Conservation (phyloP, 108 stramenopile species). For the Pseudonitzschia multistriata region DNA sequence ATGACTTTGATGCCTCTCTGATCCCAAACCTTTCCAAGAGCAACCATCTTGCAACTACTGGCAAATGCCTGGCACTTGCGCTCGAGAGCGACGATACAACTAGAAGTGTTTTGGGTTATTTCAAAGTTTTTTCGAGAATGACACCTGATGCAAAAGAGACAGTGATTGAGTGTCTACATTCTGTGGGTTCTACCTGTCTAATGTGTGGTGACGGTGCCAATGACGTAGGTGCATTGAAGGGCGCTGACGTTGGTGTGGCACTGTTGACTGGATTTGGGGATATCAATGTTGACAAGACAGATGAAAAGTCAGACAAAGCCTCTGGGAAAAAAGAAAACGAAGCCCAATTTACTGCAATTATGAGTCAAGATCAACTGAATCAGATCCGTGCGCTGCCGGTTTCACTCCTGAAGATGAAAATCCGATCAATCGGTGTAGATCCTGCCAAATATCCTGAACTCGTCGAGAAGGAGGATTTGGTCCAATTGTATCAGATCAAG, state of each 20-base stretch:
- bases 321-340: slow-evolving; percentile 43
- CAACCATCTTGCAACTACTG: slow-evolving; percentile 87
- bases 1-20: slow-evolving; percentile 49
- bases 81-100: slow-evolving; percentile 72
- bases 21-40: slow-evolving; percentile 66
- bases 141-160: slow-evolving; percentile 96
- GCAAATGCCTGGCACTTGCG: slow-evolving; percentile 68
- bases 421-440: slow-evolving; percentile 67
- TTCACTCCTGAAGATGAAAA: slow-evolving; percentile 58
- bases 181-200: slow-evolving; percentile 75
- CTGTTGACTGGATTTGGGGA: slow-evolving; percentile 92
- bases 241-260: slow-evolving; percentile 95
- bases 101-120: slow-evolving; percentile 65
- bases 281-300: slow-evolving; percentile 74
- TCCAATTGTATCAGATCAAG: slow-evolving; percentile 81
- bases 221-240: slow-evolving; percentile 90
- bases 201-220: slow-evolving; percentile 99
- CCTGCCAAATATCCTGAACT: slow-evolving; percentile 82
- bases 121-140: slow-evolving; percentile 96
- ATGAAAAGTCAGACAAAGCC: slow-evolving; percentile 56
- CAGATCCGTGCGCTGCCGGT: slow-evolving; percentile 51
- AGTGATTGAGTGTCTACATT: slow-evolving; percentile 87
- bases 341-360: slow-evolving; percentile 49
- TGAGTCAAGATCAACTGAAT: slow-evolving; percentile 58
- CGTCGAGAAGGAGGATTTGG: slow-evolving; percentile 77